Evolutionary conservation across 2,329 filamentous ascomycete species (phyloP), one percentile per base, ranked within the genome.

Genomic region (Akanthomyces lecanii): DNA sequence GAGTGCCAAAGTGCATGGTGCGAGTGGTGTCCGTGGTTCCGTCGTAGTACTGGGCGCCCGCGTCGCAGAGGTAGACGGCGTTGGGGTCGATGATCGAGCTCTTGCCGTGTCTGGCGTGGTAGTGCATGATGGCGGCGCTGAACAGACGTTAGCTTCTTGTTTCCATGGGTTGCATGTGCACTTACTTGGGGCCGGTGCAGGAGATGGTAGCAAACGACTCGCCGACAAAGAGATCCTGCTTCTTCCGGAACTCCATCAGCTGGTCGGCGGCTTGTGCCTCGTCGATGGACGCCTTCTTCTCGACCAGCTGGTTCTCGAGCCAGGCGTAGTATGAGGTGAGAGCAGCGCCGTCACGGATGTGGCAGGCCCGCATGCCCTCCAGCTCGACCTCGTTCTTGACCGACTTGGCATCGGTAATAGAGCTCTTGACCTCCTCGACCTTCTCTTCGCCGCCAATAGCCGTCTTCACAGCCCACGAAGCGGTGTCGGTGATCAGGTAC

Each of bases 121-220:
- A 99, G 74, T 99, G 95, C 63, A 99, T 99, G 14, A 99, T 85
- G 5, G 95, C 95, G 63, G 92, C 95, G 73, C 95, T 97, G 44
- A 67, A 21, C 64, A 23, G 64, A 52, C 52, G 36, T 69, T 16
- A 64, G 68, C 38, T 48, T 23, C 54, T 38, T 28, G 25, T 2
- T 59, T 38, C 48, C 14, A 2, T 44, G 8, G 8, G 5, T 23
- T 6, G 7, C 38, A 6, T 28, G 7, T 78, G 33, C 33, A 11
- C 83, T 76, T 72, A 85, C 83, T 86, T 86, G 59, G 94, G 79
- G 3, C 95, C 95, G 0, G 92, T 97, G 0, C 93, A 96, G 0
- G 94, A 98, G 65, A 99, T 99, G 2, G 95, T 98, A 68, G 92
- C 88, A 71, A 99, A 99, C 0, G 93, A 97, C 18, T 98, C 82